Evolutionary conservation across 2,329 filamentous ascomycete species (phyloP), one percentile per base, ranked within the genome.

Genomic region (Cercospora sojina): DNA sequence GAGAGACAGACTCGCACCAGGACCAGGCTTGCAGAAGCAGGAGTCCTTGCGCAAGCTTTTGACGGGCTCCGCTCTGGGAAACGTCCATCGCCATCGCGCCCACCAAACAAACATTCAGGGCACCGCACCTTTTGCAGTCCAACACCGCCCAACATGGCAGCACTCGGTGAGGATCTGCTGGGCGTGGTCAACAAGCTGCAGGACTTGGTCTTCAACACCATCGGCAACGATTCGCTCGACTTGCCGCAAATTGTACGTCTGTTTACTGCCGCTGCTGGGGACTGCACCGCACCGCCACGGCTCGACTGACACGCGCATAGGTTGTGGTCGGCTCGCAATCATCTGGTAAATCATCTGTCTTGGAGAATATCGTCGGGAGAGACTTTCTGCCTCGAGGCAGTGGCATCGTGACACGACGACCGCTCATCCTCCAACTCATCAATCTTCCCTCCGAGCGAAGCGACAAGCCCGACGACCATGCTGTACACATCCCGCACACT

Each of bases 201-300:
- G 82, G 95, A 98, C 81, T 83, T 99, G 77, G 95, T 99, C 77
- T 99, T 99, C 85, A 99, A 99, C 83, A 99, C 95, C 73, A 99
- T 99, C 80, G 95, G 95, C 81, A 98, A 93, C 84, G 95, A 99
- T 81, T 98, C 94, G 62, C 87, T 99, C 68, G 95, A 99, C 81
- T 84, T 99, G 65, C 95, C 95, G 66, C 95, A 99, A 83, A 99
- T 99, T 86, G 95, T 97, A 89, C 77, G 88, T 83, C 70, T 20
- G 16, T 51, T 53, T 20, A 59, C n/a, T 53, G 57, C 53, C 38
- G 18, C 71, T 70, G 61, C 70, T 63, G 61, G 56, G 23, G 32
- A 53, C n/a, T 23, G n/a, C 41, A 20, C 32, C 16, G 9, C 23
- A 53, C 41, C 31, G 38, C 27, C 5, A 25, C n/a, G n/a, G n/a